Conservation (phyloP, 1,284 basidiomycete genomes). For the Fomes fomentarius region DNA sequence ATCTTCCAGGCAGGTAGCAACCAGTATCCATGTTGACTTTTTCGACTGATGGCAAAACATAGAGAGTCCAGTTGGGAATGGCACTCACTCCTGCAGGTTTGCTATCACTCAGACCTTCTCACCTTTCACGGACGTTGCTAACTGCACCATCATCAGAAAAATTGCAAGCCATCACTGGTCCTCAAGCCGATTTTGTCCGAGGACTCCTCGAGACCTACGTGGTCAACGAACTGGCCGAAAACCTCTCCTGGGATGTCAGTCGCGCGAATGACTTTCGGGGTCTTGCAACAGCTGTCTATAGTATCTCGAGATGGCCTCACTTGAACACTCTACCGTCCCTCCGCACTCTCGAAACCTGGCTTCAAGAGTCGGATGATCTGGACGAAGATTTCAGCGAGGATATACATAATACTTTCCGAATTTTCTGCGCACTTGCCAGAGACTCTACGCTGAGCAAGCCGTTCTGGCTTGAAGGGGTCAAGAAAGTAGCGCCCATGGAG, state of each 20-base stretch:
- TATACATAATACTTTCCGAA: slow-evolving; percentile 45
- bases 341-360: slow-evolving; percentile 56
- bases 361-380: slow-evolving; percentile 40
- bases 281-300: slow-evolving; percentile 54
- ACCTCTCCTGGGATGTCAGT: slow-evolving; percentile 59
- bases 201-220: slow-evolving; percentile 50
- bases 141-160: slow-evolving; percentile 47
- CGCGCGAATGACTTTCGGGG: slow-evolving; percentile 69
- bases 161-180: slow-evolving; percentile 61
- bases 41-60: too few relatives aligned
- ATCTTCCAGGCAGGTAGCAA: slow-evolving; percentile 73
- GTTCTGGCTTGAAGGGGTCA: slow-evolving; percentile 35
- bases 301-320: slow-evolving; percentile 48
- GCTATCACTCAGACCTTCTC: slow-evolving; percentile 2
- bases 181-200: slow-evolving; percentile 56
- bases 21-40: too few relatives aligned
- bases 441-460: slow-evolving; percentile 32
- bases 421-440: slow-evolving; percentile 46
- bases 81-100: slow-evolving; percentile 70
- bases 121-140: background rate
- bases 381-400: slow-evolving; percentile 37
- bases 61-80: slow-evolving; percentile 80
- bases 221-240: slow-evolving; percentile 40
- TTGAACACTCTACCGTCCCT: slow-evolving; percentile 39
- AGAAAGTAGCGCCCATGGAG: slow-evolving; percentile 64